Evolutionary conservation across 352 stramenopile species (phyloP).

Genomic region (Pythium graminicola): DNA sequence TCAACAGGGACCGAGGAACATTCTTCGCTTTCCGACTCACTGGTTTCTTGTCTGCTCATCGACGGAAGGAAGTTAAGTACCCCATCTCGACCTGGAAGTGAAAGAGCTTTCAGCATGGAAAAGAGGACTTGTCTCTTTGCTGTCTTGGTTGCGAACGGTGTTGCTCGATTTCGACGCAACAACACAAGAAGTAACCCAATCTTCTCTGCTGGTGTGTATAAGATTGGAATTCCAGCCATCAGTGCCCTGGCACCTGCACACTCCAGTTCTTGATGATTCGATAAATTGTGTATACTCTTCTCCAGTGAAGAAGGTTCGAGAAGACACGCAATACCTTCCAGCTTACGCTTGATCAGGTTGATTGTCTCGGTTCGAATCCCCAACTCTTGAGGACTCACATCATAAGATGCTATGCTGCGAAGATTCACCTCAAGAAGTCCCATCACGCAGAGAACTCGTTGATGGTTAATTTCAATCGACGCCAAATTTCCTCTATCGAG

Average conservation of each 20-base stretch:
- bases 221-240: constrained; percentile 46
- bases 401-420: constrained; percentile 48
- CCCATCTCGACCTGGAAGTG: constrained; percentile 48
- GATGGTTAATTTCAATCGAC: background rate
- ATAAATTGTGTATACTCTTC: too few species aligned
- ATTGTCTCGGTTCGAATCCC: constrained; percentile 33
- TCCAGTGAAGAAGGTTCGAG: constrained; percentile 2
- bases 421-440: constrained; percentile 64
- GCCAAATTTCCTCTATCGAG: background rate
- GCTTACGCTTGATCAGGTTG: constrained; percentile 29
- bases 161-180: constrained; percentile 35
- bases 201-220: constrained; percentile 68
- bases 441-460: constrained; percentile 17
- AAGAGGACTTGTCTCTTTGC: constrained; percentile 49
- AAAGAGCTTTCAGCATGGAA: constrained; percentile 48
- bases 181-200: constrained; percentile 59
- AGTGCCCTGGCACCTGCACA: constrained; percentile 56
- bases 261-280: constrained; percentile 29
- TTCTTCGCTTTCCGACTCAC: constrained; percentile 15
- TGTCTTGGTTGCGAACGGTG: constrained; percentile 26
- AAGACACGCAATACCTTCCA: constrained; percentile 41
- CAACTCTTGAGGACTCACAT: constrained; percentile 37
- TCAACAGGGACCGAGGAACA: constrained; percentile 2
- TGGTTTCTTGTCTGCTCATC: background rate
- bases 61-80: constrained; percentile 61